Conservation (phyloP, 371 early-diverging fungal species). For the Rhizopus sp. region DNA sequence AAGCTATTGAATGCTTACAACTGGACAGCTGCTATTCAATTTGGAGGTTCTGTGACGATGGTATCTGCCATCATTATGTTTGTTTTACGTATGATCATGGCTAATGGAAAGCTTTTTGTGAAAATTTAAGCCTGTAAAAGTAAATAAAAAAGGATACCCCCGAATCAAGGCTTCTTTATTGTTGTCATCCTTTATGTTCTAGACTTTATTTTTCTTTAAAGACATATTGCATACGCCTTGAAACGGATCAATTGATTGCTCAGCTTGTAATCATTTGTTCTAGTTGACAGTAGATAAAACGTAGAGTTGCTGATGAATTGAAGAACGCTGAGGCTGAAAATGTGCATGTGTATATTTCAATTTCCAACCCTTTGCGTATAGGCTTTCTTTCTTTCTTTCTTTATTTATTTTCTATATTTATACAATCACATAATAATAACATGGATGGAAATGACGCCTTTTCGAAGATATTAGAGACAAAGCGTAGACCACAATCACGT, state of each 20-base stretch:
- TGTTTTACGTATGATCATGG: slow-evolving; percentile 17
- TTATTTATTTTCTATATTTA: slow-evolving; percentile 3
- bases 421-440: background rate
- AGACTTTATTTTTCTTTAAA: too few species aligned
- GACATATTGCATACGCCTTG: too few species aligned
- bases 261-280: too few species aligned
- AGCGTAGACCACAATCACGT: slow-evolving; percentile 27
- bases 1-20: slow-evolving; percentile 36
- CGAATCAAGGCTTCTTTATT: background rate
- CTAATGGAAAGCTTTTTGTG: slow-evolving; percentile 20
- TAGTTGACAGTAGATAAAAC: too few species aligned
- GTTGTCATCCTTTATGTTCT: too few species aligned
- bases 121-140: slow-evolving; percentile 16
- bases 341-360: too few species aligned
- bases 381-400: slow-evolving; percentile 8
- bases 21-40: slow-evolving; percentile 56
- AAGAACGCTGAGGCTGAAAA: too few species aligned
- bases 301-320: too few species aligned
- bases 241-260: too few species aligned
- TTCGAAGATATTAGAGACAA: slow-evolving; percentile 38
- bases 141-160: background rate
- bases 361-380: background rate
- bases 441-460: slow-evolving; percentile 36
- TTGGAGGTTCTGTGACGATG: slow-evolving; percentile 42
- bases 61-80: slow-evolving; percentile 30